phyloP scores from a whole-genome alignment of 805 yeast species.

The Saturnispora zaruensis region DNA sequence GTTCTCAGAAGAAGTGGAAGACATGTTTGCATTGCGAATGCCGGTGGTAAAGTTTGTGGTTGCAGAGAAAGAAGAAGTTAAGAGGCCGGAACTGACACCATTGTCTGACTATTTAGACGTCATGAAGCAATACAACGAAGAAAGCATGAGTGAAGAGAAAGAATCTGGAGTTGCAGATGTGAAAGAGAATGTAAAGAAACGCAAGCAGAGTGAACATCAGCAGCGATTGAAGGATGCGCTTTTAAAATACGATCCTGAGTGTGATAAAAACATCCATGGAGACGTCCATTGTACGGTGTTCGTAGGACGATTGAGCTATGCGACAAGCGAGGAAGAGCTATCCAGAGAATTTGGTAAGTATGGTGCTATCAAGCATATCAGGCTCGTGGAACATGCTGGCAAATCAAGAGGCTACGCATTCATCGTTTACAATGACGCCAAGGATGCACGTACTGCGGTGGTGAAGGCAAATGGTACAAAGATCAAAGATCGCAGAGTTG shows the following conservation, averaged over 20 bases:
- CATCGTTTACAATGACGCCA: conserved; percentile 54
- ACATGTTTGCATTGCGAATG: not conserved
- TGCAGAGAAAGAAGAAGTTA: not conserved
- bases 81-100: not conserved
- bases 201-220: not conserved
- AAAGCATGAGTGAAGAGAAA: not conserved
- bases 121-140: not conserved
- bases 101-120: not conserved
- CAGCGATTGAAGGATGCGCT: conserved; percentile 18
- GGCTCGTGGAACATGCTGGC: conserved; percentile 46
- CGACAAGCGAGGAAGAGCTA: conserved; percentile 57
- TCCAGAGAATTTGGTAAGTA: conserved; percentile 50
- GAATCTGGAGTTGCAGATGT: not conserved
- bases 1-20: not conserved
- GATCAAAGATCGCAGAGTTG: conserved; percentile 44
- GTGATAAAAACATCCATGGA: conserved; percentile 49
- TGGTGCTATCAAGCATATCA: conserved; percentile 60
- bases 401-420: conserved; percentile 68
- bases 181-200: conserved; percentile 2
- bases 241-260: conserved; percentile 44
- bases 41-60: not conserved
- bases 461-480: conserved; percentile 36
- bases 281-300: conserved; percentile 79
- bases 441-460: conserved; percentile 54
- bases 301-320: conserved; percentile 62